These are phyloP conservation scores for Mycena sanguinolenta DNA, from an alignment of 768 basidiomycete genomes.

Conservation along the genomic window DNA sequence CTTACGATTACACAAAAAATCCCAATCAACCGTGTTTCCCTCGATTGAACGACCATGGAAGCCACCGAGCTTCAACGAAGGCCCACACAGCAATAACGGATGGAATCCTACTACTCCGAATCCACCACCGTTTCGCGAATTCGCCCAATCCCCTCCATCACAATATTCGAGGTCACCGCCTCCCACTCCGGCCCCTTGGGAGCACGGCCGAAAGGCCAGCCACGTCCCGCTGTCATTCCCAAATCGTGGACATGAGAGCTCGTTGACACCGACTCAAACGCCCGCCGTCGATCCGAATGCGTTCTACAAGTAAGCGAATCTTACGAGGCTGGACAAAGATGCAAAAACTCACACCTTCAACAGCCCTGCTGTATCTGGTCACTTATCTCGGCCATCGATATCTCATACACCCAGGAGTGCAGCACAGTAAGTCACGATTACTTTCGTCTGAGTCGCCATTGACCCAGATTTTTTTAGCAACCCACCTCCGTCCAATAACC, in stretches of 20 bases:
- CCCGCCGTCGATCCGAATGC: slow-evolving; percentile 25
- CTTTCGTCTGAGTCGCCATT: background rate
- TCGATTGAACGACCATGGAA: slow-evolving; percentile 33
- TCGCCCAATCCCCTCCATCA: too few species aligned
- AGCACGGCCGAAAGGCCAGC: slow-evolving; percentile 2
- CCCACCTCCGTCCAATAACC: slow-evolving; percentile 1
- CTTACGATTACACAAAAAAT: slow-evolving; percentile 34
- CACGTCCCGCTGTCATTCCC: slow-evolving; percentile 7
- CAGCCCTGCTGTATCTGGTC: slow-evolving; percentile 69
- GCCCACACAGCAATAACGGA: background rate
- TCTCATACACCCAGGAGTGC: slow-evolving; percentile 28
- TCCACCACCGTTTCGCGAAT: slow-evolving; percentile 27
- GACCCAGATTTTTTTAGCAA: background rate
- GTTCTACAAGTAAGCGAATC: slow-evolving; percentile 32
- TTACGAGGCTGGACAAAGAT: background rate
- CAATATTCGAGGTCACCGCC: slow-evolving; percentile 2
- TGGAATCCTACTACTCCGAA: slow-evolving; percentile 10
- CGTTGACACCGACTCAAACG: background rate
- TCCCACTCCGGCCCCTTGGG: background rate
- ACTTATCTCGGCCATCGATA: slow-evolving; percentile 47
- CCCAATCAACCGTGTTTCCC: slow-evolving; percentile 21
- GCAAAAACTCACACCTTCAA: background rate
- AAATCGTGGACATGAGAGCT: background rate
- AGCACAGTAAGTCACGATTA: background rate
- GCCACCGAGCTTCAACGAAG: slow-evolving; percentile 18